phyloP scores from a whole-genome alignment of 257 asterid genomes.

The Scutellaria baicalensis region DNA sequence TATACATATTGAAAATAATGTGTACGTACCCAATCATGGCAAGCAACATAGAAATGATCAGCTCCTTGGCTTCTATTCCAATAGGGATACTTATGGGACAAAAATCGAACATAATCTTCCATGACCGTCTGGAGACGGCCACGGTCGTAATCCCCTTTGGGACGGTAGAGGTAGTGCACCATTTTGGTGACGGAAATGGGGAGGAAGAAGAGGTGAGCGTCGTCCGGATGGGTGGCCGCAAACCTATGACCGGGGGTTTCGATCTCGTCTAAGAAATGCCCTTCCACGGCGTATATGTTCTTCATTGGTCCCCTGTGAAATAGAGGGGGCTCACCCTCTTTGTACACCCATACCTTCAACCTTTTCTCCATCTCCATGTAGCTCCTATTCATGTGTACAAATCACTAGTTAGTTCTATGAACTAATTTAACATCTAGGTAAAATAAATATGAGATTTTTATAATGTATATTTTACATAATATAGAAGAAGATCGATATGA shows the following conservation, averaged over 20 bases:
- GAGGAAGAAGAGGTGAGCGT: conserved; percentile 44
- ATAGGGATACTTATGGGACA: conserved; percentile 33
- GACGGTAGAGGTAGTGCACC: conserved; percentile 30
- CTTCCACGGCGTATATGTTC: conserved; percentile 54
- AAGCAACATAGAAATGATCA: conserved; percentile 55
- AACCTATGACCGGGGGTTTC: conserved; percentile 4
- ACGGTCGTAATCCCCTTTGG: conserved; percentile 19
- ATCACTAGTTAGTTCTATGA: neutral
- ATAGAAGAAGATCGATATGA: no score
- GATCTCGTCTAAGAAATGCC: conserved; percentile 40
- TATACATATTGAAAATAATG: no score
- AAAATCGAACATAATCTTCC: conserved; percentile 28
- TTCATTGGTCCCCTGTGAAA: conserved; percentile 34
- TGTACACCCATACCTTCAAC: conserved; percentile 53
- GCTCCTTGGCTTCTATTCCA: conserved; percentile 58
- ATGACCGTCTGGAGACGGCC: conserved; percentile 19
- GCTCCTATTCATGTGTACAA: conserved; percentile 32
- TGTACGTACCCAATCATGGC: conserved; percentile 61
- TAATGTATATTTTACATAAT: no score
- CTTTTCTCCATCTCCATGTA: conserved; percentile 55
- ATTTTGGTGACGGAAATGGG: conserved; percentile 36
- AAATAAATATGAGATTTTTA: no score
- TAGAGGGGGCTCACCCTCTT: conserved; percentile 54
- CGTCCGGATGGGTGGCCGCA: conserved; percentile 27
- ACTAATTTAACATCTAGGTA: neutral